phyloP scores from a whole-genome alignment of 1,139 yeast species.

The Candida frijolesensis region DNA sequence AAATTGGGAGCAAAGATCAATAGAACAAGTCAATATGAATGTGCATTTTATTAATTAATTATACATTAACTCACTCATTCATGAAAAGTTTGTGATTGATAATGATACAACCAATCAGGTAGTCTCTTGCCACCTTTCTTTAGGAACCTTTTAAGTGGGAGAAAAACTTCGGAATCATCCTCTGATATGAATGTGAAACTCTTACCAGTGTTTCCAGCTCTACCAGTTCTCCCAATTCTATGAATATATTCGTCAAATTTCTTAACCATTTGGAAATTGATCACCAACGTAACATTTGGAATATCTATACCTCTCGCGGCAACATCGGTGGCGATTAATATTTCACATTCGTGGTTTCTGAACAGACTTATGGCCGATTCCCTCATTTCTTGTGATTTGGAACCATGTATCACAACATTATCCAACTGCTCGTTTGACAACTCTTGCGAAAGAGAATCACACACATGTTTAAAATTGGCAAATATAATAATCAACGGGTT shows the following conservation, averaged over 20 bases:
- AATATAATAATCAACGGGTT: conserved; percentile 60
- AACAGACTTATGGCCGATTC: conserved; percentile 74
- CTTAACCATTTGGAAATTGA: conserved; percentile 83
- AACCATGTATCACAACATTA: conserved; percentile 78
- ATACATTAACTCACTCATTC: conserved; percentile 7
- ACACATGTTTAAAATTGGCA: conserved; percentile 73
- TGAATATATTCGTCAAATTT: conserved; percentile 85
- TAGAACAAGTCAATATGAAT: conserved; percentile 17
- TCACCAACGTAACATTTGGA: conserved; percentile 78
- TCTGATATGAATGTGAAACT: conserved; percentile 69
- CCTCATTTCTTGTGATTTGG: conserved; percentile 83
- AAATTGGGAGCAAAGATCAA: conserved; percentile 42
- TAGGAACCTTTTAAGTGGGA: conserved; percentile 54
- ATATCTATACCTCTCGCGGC: conserved; percentile 97
- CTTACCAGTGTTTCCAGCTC: conserved; percentile 83
- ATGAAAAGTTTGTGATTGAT: conserved; percentile 21
- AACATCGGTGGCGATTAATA: conserved; percentile 89
- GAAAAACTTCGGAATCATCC: conserved; percentile 55
- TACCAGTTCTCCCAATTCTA: conserved; percentile 93
- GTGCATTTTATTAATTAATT: conserved; percentile 8
- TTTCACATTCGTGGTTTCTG: conserved; percentile 58
- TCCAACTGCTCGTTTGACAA: conserved; percentile 42
- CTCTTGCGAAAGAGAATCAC: conserved; percentile 62
- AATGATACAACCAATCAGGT: conserved; percentile 53
- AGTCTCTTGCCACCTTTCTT: conserved; percentile 49